Base-by-base conservation (phyloP, 2,329 filamentous ascomycete species). In the Cephalotrichum gorgonifer region DNA sequence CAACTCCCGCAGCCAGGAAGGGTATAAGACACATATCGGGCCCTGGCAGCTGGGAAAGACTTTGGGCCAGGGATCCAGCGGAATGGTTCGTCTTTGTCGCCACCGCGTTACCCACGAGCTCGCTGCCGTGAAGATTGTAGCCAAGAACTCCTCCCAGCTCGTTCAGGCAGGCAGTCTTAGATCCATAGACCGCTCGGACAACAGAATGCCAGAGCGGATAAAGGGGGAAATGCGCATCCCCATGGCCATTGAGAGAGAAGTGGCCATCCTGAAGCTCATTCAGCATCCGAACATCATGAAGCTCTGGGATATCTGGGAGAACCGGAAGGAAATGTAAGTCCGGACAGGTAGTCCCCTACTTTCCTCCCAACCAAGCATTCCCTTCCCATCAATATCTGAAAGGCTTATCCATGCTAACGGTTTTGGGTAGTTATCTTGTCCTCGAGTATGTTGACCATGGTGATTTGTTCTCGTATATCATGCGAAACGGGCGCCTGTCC, bases 221-320 rank as follows among this genome's bases (percentile, higher is more conserved):
- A 72, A 78, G 46, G 81, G 82, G 38, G 74, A 84, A 51, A 78
- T 82, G 55, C 76, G 79, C 48, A 89, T 95, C 62, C 91, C 91
- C 1, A 81, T 91, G 58, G 86, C 89, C 1, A 86, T 98, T 53
- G 91, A 97, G 67, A 79, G 93, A 49, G 93, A 98, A 62, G 90
- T 98, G 38, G 89, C 91, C 28, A 94, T 98, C 57, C 88, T 98
- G 78, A 97, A 96, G 68, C 76, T 97, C 51, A 87, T 97, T 52
- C 85, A 95, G 59, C 93, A 98, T 66, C 87, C 85, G 6, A 93
- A 97, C 63, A 91, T 97, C 58, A 90, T 96, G 65, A 88, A 86
- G 56, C 71, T 98, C 9, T 93, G 91, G 62, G 93, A 98, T 67
- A 91, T 98, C 27, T 98, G 91, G 91, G 93, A 98, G 68, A 97